Evolutionary conservation across 1,284 basidiomycete genomes (phyloP).

Genomic region (Microbotryum saponariae): DNA sequence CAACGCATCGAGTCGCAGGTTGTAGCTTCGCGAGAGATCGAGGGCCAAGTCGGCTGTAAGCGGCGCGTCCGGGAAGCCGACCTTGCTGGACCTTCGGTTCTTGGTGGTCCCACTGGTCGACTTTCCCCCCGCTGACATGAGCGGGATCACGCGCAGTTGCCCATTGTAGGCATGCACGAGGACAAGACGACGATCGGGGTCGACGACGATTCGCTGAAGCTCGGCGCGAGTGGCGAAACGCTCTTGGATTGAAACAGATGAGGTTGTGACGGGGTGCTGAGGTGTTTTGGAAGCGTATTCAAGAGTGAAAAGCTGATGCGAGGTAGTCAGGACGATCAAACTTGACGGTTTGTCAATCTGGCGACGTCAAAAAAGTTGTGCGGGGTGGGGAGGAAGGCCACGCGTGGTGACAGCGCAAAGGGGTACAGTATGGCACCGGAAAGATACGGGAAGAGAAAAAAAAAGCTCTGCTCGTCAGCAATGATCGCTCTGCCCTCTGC

Average conservation of each 20-base stretch:
- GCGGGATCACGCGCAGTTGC: slow-evolving; percentile 32
- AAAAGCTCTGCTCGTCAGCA: neutral
- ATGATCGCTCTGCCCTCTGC: neutral
- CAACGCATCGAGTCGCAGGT: slow-evolving; percentile 28
- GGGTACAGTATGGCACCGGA: neutral
- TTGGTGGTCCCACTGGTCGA: neutral
- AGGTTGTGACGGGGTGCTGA: slow-evolving; percentile 9
- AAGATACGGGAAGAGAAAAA: neutral
- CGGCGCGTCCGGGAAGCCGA: neutral
- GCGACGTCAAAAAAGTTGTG: too few species aligned
- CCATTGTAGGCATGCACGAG: slow-evolving; percentile 34
- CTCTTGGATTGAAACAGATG: slow-evolving; percentile 28
- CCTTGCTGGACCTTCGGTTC: neutral
- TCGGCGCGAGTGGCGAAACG: slow-evolving; percentile 24
- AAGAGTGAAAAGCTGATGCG: slow-evolving; percentile 28
- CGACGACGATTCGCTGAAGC: slow-evolving; percentile 25
- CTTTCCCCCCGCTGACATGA: slow-evolving; percentile 3
- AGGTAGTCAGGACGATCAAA: slow-evolving; percentile 33
- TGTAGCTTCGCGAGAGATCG: slow-evolving; percentile 27
- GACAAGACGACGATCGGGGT: slow-evolving; percentile 18
- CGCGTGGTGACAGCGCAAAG: neutral
- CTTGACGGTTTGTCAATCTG: slow-evolving; percentile 15
- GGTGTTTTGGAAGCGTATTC: slow-evolving; percentile 9
- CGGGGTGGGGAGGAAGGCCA: neutral
- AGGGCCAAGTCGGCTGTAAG: neutral